A percentile compares a stretch with the other conserved stretches of the same genome.
Conservation (phyloP, 148 eudicot species). For the Limonium bicolor region DNA sequence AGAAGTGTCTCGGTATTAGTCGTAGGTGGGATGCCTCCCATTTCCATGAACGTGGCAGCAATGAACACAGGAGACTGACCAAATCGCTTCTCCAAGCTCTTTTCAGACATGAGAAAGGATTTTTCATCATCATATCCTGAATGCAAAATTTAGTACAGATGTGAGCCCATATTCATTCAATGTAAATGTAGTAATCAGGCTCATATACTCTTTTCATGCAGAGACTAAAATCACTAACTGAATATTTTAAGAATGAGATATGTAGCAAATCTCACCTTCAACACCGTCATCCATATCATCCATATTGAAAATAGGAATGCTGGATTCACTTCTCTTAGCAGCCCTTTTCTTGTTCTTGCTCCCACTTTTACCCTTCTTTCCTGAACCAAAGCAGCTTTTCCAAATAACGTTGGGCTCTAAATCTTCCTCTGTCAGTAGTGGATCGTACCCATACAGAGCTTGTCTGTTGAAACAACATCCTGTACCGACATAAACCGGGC, state of each 20-base stretch:
- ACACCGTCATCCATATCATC: slow-evolving; percentile 92
- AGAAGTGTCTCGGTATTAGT: slow-evolving; percentile 76
- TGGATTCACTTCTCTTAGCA: slow-evolving; percentile 72
- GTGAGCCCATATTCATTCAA: slow-evolving; percentile 1
- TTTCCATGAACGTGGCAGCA: slow-evolving; percentile 92
- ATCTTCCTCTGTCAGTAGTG: slow-evolving; percentile 81
- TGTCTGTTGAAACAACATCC: slow-evolving; percentile 98
- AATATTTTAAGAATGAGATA: background rate
- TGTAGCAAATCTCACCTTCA: slow-evolving; percentile 36
- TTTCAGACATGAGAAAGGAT: slow-evolving; percentile 88
- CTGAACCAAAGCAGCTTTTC: slow-evolving; percentile 74
- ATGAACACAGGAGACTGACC: slow-evolving; percentile 97
- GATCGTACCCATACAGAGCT: slow-evolving; percentile 96
- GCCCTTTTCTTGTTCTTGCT: slow-evolving; percentile 76
- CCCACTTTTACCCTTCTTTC: slow-evolving; percentile 57
- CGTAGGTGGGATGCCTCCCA: slow-evolving; percentile 83
- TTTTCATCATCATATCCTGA: slow-evolving; percentile 93
- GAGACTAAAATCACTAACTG: background rate
- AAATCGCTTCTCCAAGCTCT: slow-evolving; percentile 90
- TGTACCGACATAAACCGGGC: slow-evolving; percentile 97
- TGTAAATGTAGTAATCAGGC: background rate
- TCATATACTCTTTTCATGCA: background rate
- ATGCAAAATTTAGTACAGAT: slow-evolving; percentile 2
- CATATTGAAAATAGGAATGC: slow-evolving; percentile 83
- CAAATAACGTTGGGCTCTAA: slow-evolving; percentile 78